Base-by-base conservation (phyloP, 108 stramenopile genomes). In the Aurantiochytrium sp. region DNA sequence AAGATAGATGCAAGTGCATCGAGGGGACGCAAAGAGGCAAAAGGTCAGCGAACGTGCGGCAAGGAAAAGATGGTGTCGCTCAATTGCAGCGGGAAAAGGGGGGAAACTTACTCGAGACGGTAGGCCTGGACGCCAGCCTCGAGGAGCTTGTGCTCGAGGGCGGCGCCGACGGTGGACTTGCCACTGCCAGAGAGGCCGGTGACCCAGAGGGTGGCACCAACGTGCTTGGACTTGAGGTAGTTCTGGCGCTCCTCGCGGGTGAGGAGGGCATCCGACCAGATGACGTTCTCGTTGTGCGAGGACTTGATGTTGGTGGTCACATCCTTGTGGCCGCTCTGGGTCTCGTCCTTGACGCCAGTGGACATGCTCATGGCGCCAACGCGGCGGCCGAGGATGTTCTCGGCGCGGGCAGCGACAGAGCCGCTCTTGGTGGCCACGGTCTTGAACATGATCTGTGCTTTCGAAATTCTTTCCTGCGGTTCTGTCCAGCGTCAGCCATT, bases 121-220 rank as follows among this genome's bases (percentile, higher is more conserved):
- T 94, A 93, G 57, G 90, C 44, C 44, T 90, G 88, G 35, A 90
- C 90, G 23, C 94, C 92, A 42, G 87, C 60, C 60, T 90, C 25
- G 12, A 58, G 47, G 21, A 95, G 91, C 58, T 93, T 90, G 44
- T 87, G 69, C 44, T 94, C 94, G 55, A 94, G 92, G 1, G 93
- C 92, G n/a, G 90, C 90, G 5, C 92, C 92, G 5, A 94, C 88
- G 5, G 94, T 94, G 44, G 91, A 91, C 89, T 94, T 94, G 44
- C 94, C 94, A n/a, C 91, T 59, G 21, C 93, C 94, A 12, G 91
- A 92, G 58, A 94, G 89, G n/a, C 94, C 94, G 35, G 94, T 94
- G 28, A 94, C 92, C 93, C 93, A 94, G 44, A 94, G 72, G 25
- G 93, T 93, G 23, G 93, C 89, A 1, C 93, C 93, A 69, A 87